A percentile compares a stretch with the other conserved stretches of the same genome.
These are phyloP conservation scores for Schizosaccharomyces japonicus DNA, from an alignment of 805 yeast genomes.

Conservation along the genomic window DNA sequence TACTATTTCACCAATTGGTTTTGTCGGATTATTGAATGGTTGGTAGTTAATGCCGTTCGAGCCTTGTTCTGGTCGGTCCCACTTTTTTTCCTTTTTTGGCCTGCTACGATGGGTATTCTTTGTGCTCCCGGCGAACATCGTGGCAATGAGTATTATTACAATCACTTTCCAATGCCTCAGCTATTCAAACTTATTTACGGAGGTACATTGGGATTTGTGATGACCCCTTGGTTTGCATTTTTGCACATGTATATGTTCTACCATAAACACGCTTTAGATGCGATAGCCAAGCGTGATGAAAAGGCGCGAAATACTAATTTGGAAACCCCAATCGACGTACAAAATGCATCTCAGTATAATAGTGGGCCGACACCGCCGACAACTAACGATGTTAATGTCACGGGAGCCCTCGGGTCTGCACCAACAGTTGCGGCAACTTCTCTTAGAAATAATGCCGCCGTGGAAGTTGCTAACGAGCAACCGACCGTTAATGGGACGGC, in stretches of 20 bases:
- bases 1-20: not conserved
- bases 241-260: slow-evolving; percentile 1
- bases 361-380: no score
- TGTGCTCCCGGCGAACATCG: not conserved
- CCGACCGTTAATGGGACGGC: no score
- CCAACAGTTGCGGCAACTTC: no score
- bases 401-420: no score
- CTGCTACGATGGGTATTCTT: slow-evolving; percentile 1
- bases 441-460: no score
- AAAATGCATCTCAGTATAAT: no score
- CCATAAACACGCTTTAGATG: no score
- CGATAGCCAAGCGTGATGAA: no score
- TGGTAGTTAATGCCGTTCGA: not conserved
- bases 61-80: slow-evolving; percentile 3
- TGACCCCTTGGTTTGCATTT: slow-evolving; percentile 3
- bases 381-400: no score
- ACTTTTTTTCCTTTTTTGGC: slow-evolving; percentile 1
- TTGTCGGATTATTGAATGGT: not conserved
- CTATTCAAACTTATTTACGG: slow-evolving; percentile 1
- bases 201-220: not conserved
- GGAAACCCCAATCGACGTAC: no score
- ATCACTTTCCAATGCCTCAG: slow-evolving; percentile 4
- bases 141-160: slow-evolving; percentile 3
- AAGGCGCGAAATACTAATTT: no score
- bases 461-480: no score